Conservation (phyloP, 2,329 filamentous ascomycete genomes). For the Aureobasidium sp. region DNA sequence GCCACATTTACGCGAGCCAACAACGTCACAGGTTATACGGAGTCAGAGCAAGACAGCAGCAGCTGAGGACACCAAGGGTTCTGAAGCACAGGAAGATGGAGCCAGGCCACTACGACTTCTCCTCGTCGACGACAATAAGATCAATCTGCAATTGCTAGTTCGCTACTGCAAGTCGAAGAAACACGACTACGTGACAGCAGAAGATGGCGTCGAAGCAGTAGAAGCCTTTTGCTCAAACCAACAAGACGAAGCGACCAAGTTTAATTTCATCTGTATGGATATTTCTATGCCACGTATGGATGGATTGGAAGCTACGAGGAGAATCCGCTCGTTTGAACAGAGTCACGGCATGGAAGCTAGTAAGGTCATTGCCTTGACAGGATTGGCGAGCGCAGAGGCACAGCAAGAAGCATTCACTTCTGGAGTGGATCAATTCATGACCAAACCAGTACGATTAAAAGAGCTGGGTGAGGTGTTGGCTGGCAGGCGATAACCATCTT, state of each 20-base stretch:
- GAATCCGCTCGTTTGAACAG: slow-evolving; percentile 16
- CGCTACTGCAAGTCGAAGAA: slow-evolving; percentile 27
- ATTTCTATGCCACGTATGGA: slow-evolving; percentile 17
- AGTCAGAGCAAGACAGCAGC: neutral
- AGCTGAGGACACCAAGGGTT: neutral
- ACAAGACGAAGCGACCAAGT: neutral
- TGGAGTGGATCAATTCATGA: slow-evolving; percentile 27
- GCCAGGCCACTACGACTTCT: slow-evolving; percentile 21
- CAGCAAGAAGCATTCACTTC: slow-evolving; percentile 23
- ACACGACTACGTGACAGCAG: slow-evolving; percentile 34
- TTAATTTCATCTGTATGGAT: slow-evolving; percentile 42
- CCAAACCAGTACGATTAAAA: slow-evolving; percentile 23
- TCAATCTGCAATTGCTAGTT: slow-evolving; percentile 25
- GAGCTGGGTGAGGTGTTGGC: slow-evolving; percentile 8
- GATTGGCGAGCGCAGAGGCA: slow-evolving; percentile 23
- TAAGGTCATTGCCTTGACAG: slow-evolving; percentile 24
- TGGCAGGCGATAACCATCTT: neutral
- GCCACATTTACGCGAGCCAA: neutral
- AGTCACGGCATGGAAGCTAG: slow-evolving; percentile 5
- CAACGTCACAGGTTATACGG: neutral
- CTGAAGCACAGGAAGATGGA: neutral
- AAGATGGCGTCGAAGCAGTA: slow-evolving; percentile 40
- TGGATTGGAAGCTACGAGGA: slow-evolving; percentile 14
- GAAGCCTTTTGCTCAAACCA: slow-evolving; percentile 30
- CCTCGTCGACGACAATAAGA: slow-evolving; percentile 25